phyloP scores from a whole-genome alignment of 2,329 filamentous ascomycete genomes.

The Sporothrix brasiliensis region DNA sequence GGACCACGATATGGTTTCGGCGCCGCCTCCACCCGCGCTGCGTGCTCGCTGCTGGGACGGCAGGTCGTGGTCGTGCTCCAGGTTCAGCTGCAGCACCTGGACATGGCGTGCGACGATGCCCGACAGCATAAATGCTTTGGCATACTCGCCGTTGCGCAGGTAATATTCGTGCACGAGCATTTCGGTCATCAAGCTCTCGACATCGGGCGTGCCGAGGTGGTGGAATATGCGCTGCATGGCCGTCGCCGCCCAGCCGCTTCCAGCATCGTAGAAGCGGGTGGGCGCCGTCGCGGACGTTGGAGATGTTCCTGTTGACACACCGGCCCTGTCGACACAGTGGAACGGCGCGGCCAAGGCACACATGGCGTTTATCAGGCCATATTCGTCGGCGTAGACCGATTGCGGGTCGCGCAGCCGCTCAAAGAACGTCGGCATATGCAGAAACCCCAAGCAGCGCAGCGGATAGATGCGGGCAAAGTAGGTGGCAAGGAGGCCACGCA shows the following conservation, averaged over 20 bases:
- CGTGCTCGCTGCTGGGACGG: conserved; percentile 8
- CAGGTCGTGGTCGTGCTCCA: conserved; percentile 30
- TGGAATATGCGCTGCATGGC: conserved; percentile 31
- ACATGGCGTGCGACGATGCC: conserved; percentile 31
- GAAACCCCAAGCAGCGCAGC: conserved; percentile 38
- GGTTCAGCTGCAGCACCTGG: conserved; percentile 32
- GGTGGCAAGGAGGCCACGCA: conserved; percentile 34
- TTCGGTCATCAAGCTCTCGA: conserved; percentile 33
- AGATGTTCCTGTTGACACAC: neutral
- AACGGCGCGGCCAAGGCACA: conserved; percentile 33
- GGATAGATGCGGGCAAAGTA: conserved; percentile 37
- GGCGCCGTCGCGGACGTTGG: neutral
- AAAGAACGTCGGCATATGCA: conserved; percentile 37
- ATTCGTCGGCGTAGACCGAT: conserved; percentile 23
- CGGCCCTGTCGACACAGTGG: conserved; percentile 13
- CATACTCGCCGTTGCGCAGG: conserved; percentile 32
- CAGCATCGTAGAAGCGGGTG: conserved; percentile 24
- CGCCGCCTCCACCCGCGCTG: neutral
- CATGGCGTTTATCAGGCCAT: conserved; percentile 31
- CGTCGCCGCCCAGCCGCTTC: conserved; percentile 30
- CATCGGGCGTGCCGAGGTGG: conserved; percentile 29
- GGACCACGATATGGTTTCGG: conserved; percentile 25
- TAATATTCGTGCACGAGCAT: conserved; percentile 33
- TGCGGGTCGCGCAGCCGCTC: conserved; percentile 33
- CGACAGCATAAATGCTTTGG: conserved; percentile 33